Evolutionary conservation across 257 asterid species (phyloP).

Genomic region (Primulina tabacum): DNA sequence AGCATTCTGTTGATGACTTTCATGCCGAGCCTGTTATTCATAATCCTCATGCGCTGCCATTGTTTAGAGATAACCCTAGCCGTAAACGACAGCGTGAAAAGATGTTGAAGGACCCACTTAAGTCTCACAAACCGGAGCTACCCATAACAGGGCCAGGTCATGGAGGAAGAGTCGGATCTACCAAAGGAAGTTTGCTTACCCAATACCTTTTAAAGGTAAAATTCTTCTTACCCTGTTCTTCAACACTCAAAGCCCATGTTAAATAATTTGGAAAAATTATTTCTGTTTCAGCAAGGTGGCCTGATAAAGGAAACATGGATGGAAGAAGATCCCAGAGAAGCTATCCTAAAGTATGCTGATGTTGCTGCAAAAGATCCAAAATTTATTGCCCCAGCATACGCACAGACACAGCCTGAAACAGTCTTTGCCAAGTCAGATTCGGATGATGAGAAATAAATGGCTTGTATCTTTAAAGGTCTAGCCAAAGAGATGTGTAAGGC

Average conservation of each 20-base stretch:
- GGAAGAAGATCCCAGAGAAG: constrained; percentile 99
- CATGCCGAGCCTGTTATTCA: constrained; percentile 85
- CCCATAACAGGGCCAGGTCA: constrained; percentile 95
- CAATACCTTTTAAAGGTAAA: constrained; percentile 92
- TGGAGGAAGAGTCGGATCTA: constrained; percentile 94
- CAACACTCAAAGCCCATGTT: neutral
- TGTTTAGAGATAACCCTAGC: constrained; percentile 93
- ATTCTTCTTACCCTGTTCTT: constrained; percentile 14
- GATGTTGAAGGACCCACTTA: constrained; percentile 80
- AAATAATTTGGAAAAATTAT: constrained; percentile 1
- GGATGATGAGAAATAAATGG: constrained; percentile 65
- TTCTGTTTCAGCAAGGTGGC: constrained; percentile 83
- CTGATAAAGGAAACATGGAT: constrained; percentile 90
- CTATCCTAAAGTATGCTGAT: constrained; percentile 88
- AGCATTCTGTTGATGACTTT: constrained; percentile 83
- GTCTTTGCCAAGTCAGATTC: constrained; percentile 74
- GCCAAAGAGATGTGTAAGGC: neutral
- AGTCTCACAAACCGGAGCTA: constrained; percentile 93
- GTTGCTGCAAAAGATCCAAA: constrained; percentile 86
- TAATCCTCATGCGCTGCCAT: constrained; percentile 95
- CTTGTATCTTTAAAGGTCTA: neutral
- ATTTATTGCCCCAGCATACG: constrained; percentile 85
- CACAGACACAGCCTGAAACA: constrained; percentile 83
- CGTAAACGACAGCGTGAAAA: constrained; percentile 96
- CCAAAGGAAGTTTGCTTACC: constrained; percentile 87